Evolutionary conservation across 2,329 filamentous ascomycete genomes (phyloP), one percentile per base, ranked within the genome.

Genomic region (Hypoxylon sp.): DNA sequence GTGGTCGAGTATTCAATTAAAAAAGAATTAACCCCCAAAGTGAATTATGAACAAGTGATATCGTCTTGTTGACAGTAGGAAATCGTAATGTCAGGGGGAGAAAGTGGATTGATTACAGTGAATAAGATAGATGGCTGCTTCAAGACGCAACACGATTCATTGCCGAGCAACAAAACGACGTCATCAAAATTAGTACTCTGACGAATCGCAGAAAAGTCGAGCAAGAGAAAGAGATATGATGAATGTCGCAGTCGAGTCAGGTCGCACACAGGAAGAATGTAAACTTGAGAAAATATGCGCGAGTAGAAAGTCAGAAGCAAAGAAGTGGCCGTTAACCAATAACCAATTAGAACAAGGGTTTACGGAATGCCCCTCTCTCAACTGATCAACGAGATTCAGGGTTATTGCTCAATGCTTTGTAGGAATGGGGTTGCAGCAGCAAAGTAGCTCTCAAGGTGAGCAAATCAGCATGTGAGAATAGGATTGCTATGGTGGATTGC

Each of bases 351-450:
- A 43, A 54, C 36, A 41, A 15, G 29, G 30, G 9, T 19, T 21
- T 17, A 32, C 42, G 43, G 44, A 55, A 51, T 55, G 51, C 55
- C 51, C 52, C 44, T 42, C 53, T n/a, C 21, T 55, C 47, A 40
- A 55, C 36, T 27, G 47, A 58, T 55, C 55, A 58, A 52, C 43
- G 52, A 57, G 50, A 51, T 55, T 55, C 51, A 55, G 55, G 55
- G 43, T 43, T 58, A 44, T 40, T 45, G 54, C 46, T 57, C 30
- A 58, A 55, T 55, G 51, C 53, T 47, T 20, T 32, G 36, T 31
- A 34, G 42, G 51, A 53, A 57, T 47, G 40, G 45, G 41, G 36
- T 37, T 37, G 37, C 34, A 41, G 46, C 20, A 41, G n/a, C n/a
- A n/a, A n/a, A n/a, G 30, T 42, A 47, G 32, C 38, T 36, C 43